Conservation (phyloP, 371 early-diverging fungal species). For the Parasitella parasitica region DNA sequence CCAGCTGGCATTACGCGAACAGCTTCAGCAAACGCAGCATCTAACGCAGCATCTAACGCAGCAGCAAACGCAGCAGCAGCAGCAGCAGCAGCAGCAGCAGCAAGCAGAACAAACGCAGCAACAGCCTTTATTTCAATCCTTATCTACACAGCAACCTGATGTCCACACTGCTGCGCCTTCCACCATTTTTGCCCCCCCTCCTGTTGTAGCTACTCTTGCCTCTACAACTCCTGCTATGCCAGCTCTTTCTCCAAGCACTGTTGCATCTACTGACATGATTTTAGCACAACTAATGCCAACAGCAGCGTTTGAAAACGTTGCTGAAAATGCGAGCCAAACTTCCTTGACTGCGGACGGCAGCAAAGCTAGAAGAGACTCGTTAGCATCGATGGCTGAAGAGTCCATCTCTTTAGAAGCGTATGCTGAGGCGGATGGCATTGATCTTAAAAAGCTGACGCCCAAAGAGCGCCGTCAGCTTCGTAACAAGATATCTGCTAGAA, state of each 20-base stretch:
- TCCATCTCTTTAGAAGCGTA: slow-evolving; percentile 26
- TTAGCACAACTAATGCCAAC: background rate
- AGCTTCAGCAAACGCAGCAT: slow-evolving; percentile 11
- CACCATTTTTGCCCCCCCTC: slow-evolving; percentile 19
- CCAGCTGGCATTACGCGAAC: slow-evolving; percentile 34
- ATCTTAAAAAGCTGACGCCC: slow-evolving; percentile 65
- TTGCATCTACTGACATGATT: slow-evolving; percentile 1
- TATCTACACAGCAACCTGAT: background rate
- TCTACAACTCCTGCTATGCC: slow-evolving; percentile 2
- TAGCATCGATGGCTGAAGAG: slow-evolving; percentile 17
- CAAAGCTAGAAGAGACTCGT: slow-evolving; percentile 10
- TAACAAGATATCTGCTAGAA: slow-evolving; percentile 88
- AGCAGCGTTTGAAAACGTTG: background rate
- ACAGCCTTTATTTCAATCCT: background rate
- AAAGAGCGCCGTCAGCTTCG: slow-evolving; percentile 86
- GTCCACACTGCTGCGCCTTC: slow-evolving; percentile 23
- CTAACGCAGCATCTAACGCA: slow-evolving; percentile 1
- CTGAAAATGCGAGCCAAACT: background rate
- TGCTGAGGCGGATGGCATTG: slow-evolving; percentile 39
- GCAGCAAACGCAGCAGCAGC: slow-evolving; percentile 2
- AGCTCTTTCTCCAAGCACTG: background rate
- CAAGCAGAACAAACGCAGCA: background rate
- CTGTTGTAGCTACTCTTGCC: background rate
- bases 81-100: slow-evolving; percentile 1
- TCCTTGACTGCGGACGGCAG: background rate